Base-by-base conservation (phyloP, 106 monocot genomes). In the Hemerocallis citrina region DNA sequence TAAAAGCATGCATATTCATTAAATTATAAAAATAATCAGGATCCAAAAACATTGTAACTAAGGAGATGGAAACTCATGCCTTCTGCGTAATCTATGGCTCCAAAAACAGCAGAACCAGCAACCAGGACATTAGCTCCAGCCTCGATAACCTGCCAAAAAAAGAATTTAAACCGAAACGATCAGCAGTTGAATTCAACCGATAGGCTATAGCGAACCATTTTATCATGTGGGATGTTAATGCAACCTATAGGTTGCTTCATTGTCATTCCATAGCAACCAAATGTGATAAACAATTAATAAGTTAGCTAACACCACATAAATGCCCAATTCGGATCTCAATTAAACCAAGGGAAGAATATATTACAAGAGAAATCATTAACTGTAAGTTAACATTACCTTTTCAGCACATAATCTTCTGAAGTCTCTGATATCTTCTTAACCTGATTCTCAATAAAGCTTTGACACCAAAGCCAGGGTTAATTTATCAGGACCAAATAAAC, bases 381-480 rank as follows among this genome's bases (percentile, higher is more conserved):
- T 12, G 2, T 5, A 21, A 48, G 3, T 21, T 33, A 41, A 11
- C 8, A 21, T 44, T 60, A 94, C 93, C 93, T 82, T 94, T 58
- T 85, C 89, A 52, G 57, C 75, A 66, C 93, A 89, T 68, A 94
- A 45, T 71, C 82, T 89, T 83, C 93, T 82, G 67, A 94, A 82
- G 3, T 94, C 93, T n/a, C n/a, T 57, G 93, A 71, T 57, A 80
- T 89, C 74, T 94, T 94, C 77, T 94, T 89, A 56, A 94, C 89
- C 56, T 94, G 93, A 68, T 85, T 89, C 64, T 93, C 93, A 55
- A 94, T 94, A 68, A 94, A 94, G 67, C 93, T 85, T 59, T 89
- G 93, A 3, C 93, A 38, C 93, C 93, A 71, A 94, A 94, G 52
- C 93, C 89, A 67, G 93, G 93, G 75, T 94, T 94, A 35, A 94